phyloP scores from a whole-genome alignment of 1,139 yeast genomes.

The Candida tropicalis region DNA sequence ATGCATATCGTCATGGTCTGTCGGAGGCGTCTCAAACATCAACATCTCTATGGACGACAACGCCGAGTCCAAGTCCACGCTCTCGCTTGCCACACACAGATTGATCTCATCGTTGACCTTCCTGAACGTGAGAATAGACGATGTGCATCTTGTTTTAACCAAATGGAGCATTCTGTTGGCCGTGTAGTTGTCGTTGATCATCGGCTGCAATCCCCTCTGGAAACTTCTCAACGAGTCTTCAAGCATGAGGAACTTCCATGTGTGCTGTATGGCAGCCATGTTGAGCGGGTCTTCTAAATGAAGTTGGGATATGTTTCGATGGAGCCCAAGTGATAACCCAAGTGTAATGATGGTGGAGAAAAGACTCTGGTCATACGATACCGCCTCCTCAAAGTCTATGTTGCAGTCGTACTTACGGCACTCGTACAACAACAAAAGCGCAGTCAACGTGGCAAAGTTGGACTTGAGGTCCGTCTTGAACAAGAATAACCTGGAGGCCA shows the following conservation, averaged over 20 bases:
- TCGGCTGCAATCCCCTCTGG: conserved; percentile 8
- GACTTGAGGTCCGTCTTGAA: background rate
- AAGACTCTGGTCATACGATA: conserved; percentile 5
- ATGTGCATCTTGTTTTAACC: background rate
- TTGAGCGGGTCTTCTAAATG: background rate
- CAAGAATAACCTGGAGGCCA: background rate
- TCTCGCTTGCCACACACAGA: conserved; percentile 1
- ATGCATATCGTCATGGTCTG: background rate
- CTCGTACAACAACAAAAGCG: conserved; percentile 4
- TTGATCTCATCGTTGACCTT: conserved; percentile 2
- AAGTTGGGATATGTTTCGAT: background rate
- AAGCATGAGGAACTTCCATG: conserved; percentile 4
- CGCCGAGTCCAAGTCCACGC: background rate
- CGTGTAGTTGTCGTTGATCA: conserved; percentile 4
- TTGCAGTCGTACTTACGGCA: conserved; percentile 6
- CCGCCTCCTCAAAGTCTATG: conserved; percentile 6
- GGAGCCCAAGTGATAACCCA: conserved; percentile 2
- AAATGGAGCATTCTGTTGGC: background rate
- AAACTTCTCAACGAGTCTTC: conserved; percentile 7
- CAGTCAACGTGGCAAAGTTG: conserved; percentile 2
- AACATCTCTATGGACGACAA: background rate
- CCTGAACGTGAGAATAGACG: conserved; percentile 1
- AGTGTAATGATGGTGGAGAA: conserved; percentile 1
- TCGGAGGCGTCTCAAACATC: background rate
- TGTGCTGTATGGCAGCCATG: background rate